phyloP scores from a whole-genome alignment of 768 basidiomycete species.

The Hypholoma fasciculare region DNA sequence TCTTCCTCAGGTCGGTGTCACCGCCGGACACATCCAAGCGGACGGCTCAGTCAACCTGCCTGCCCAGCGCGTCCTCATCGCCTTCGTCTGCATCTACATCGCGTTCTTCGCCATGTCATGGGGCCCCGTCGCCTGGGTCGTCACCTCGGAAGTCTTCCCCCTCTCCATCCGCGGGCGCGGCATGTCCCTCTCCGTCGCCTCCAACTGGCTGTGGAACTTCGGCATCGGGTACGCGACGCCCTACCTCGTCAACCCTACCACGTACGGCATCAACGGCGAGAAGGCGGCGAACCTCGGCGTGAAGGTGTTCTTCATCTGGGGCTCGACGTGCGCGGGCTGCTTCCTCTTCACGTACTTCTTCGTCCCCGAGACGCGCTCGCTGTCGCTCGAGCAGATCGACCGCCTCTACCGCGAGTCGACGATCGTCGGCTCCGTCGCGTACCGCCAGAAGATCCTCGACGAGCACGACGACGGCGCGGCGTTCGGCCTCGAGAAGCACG shows the following conservation, averaged over 20 bases:
- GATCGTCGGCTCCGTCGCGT: neutral
- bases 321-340: slow-evolving; percentile 60
- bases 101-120: slow-evolving; percentile 56
- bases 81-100: slow-evolving; percentile 44
- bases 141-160: slow-evolving; percentile 80
- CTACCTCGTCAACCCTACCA: slow-evolving; percentile 49
- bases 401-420: slow-evolving; percentile 63
- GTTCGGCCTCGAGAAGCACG: neutral
- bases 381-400: slow-evolving; percentile 83
- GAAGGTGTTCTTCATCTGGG: slow-evolving; percentile 88
- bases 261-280: slow-evolving; percentile 16
- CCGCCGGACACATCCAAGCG: neutral
- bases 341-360: slow-evolving; percentile 60
- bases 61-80: slow-evolving; percentile 64
- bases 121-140: slow-evolving; percentile 71
- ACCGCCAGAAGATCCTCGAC: neutral
- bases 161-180: slow-evolving; percentile 78
- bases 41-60: slow-evolving; percentile 31
- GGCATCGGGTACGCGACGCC: slow-evolving; percentile 63
- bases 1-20: slow-evolving; percentile 1
- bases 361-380: slow-evolving; percentile 57
- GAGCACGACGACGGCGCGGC: neutral
- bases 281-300: slow-evolving; percentile 49
- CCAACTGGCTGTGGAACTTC: slow-evolving; percentile 72
- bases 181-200: slow-evolving; percentile 66